Conservation (phyloP, 148 eudicot genomes). For the Suaeda aralocaspica region DNA sequence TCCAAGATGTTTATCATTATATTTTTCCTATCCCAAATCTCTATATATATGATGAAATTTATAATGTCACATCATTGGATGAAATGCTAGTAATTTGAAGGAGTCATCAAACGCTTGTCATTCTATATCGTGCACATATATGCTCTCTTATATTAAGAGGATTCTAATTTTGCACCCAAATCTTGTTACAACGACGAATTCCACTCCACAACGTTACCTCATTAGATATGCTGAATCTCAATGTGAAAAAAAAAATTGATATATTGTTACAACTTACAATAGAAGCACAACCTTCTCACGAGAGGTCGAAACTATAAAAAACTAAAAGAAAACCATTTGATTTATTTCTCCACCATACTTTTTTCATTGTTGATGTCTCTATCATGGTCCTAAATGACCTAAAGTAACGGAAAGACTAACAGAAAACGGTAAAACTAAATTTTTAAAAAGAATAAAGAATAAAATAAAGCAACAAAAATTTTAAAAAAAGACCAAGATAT, state of each 20-base stretch:
- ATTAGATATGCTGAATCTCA: background rate
- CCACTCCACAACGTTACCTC: no score
- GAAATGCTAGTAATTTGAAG: no score
- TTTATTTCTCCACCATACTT: background rate
- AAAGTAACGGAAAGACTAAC: conserved; percentile 24
- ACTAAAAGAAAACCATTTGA: background rate
- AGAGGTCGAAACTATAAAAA: background rate
- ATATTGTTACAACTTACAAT: no score
- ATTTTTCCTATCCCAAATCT: no score
- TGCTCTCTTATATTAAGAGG: no score
- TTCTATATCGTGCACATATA: no score
- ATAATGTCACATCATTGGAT: no score
- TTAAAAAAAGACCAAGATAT: conserved; percentile 9
- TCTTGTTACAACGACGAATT: background rate
- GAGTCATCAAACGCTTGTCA: no score
- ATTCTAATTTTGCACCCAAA: background rate
- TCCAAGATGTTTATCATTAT: no score
- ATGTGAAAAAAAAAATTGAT: conserved; percentile 13
- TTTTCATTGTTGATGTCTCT: conserved; percentile 4
- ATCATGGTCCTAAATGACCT: background rate
- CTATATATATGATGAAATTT: no score
- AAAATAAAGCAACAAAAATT: background rate
- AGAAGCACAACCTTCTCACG: background rate
- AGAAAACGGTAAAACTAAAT: conserved; percentile 15
- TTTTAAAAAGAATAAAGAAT: no score